phyloP scores from a whole-genome alignment of 257 asterid species.

The Scutellaria baicalensis region DNA sequence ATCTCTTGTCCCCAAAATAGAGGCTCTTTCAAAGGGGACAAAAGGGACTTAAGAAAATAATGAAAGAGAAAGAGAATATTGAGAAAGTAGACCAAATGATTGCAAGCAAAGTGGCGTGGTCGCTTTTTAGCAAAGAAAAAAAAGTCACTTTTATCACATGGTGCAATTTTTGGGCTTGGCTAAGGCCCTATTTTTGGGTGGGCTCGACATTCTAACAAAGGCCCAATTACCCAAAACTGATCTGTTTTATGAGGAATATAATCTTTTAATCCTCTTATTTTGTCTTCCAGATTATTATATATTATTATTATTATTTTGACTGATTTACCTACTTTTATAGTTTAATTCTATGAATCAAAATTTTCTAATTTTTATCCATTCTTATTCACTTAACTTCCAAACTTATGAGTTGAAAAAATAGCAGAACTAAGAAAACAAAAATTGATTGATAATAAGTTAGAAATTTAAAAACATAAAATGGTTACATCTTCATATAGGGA shows the following conservation, averaged over 20 bases:
- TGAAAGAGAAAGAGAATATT: conserved; percentile 30
- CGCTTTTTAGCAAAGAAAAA: conserved; percentile 26
- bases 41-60: not conserved
- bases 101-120: conserved; percentile 54
- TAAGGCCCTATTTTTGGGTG: conserved; percentile 5
- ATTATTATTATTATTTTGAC: not conserved
- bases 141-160: conserved; percentile 49
- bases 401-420: no score
- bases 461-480: no score
- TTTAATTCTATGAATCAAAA: no score
- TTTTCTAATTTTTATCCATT: no score
- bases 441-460: no score
- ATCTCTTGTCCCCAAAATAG: no score
- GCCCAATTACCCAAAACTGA: not conserved
- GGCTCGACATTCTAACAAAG: conserved; percentile 16
- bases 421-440: no score
- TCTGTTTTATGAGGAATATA: not conserved
- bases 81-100: conserved; percentile 48
- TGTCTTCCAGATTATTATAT: not conserved
- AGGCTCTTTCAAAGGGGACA: not conserved
- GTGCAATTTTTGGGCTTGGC: not conserved
- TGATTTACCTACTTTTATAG: no score
- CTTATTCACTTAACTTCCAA: no score
- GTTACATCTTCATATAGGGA: no score
- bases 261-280: not conserved